phyloP scores from a whole-genome alignment of 176 grass and related monocot genomes.

The Carex parvula region DNA sequence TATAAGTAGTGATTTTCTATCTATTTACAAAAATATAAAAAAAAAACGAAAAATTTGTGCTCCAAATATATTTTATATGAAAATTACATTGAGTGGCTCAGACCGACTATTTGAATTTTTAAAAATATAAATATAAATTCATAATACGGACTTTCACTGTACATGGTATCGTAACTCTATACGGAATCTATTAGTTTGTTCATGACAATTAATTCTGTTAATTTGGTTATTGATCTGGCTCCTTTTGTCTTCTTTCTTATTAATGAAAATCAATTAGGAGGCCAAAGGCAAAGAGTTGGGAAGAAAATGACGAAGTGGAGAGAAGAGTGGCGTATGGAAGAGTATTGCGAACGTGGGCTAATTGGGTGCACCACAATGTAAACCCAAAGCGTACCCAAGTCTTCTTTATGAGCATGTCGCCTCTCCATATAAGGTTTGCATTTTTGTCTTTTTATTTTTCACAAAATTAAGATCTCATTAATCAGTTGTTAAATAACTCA shows the following conservation, averaged over 20 bases:
- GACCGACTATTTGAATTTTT: too few relatives aligned
- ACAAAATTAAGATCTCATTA: neutral
- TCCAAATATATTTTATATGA: too few relatives aligned
- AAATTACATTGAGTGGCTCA: too few relatives aligned
- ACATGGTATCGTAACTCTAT: too few relatives aligned
- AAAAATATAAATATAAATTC: too few relatives aligned
- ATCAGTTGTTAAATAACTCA: neutral
- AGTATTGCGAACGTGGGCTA: conserved; percentile 68
- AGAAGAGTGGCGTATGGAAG: conserved; percentile 56
- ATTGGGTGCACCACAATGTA: conserved; percentile 68
- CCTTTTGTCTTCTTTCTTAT: neutral
- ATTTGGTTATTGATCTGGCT: neutral
- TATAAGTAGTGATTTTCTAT: too few relatives aligned
- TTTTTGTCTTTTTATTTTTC: neutral
- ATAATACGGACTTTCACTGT: too few relatives aligned
- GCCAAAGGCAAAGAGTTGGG: conserved; percentile 44
- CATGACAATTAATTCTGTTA: too few relatives aligned
- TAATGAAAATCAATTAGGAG: conserved; percentile 35
- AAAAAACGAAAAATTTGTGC: too few relatives aligned
- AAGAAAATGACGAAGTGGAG: conserved; percentile 58
- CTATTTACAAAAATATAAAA: too few relatives aligned
- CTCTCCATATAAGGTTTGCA: conserved; percentile 64
- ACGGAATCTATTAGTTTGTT: too few relatives aligned
- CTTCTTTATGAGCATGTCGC: conserved; percentile 96
- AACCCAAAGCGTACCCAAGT: conserved; percentile 72